Evolutionary conservation across 129 eudicot species (phyloP).

Genomic region (Kitagawia praeruptora): DNA sequence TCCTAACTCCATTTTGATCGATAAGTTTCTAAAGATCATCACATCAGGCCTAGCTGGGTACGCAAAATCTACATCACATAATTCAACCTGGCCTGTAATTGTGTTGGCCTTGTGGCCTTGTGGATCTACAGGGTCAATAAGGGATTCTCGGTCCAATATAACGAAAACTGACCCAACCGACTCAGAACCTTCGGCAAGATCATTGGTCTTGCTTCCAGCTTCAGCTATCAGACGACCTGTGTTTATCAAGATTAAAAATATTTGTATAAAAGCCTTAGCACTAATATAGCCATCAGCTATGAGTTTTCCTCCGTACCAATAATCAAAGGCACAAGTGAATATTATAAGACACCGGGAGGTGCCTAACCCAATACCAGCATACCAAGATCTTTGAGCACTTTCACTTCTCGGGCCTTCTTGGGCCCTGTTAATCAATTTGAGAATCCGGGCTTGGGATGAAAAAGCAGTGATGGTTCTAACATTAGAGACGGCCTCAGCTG

Average conservation of each 20-base stretch:
- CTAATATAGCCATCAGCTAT: neutral
- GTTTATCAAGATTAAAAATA: constrained; percentile 14
- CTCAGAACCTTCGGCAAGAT: constrained; percentile 16
- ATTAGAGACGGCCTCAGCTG: constrained; percentile 20
- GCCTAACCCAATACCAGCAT: constrained; percentile 22
- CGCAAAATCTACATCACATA: constrained; percentile 31
- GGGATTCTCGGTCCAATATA: constrained; percentile 10
- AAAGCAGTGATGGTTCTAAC: constrained; percentile 20
- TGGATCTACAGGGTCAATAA: constrained; percentile 15
- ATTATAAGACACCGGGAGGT: constrained; percentile 7
- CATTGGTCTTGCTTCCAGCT: constrained; percentile 21
- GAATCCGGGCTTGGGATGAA: constrained; percentile 22
- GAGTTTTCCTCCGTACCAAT: constrained; percentile 27
- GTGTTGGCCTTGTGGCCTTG: constrained; percentile 12
- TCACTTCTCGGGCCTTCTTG: constrained; percentile 15
- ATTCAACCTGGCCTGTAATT: constrained; percentile 25
- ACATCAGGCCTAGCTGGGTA: constrained; percentile 31
- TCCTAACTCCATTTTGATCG: constrained; percentile 4
- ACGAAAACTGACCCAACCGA: constrained; percentile 18
- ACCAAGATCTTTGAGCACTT: constrained; percentile 14
- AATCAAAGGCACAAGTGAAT: constrained; percentile 22
- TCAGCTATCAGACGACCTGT: constrained; percentile 23
- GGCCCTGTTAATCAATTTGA: constrained; percentile 10
- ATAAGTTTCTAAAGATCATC: constrained; percentile 26
- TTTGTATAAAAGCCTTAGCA: constrained; percentile 13